Base-by-base conservation (phyloP, 371 early-diverging fungal genomes). In the Mycotypha africana region DNA sequence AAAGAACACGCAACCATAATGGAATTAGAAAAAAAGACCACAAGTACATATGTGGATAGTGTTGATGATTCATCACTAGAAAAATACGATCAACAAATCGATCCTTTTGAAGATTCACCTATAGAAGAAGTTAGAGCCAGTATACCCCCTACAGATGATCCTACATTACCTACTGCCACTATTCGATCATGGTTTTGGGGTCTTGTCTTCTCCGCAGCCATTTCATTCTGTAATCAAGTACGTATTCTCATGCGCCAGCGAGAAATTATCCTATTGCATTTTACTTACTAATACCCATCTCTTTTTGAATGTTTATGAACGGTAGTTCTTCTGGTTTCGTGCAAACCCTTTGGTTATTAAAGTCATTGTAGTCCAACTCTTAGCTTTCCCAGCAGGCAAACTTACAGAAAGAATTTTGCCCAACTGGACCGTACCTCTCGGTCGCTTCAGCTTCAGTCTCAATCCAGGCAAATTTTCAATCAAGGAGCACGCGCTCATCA, bases 381-480 rank as follows among this genome's bases (percentile, higher is more conserved):
- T 85, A 2, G 68, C 84, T 3, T 86, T 83, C 32, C 87, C 87
- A 0, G 46, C 81, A 9, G 89, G 89, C 11, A 66, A 60, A 26
- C 24, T 84, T 14, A 56, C 85, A 56, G 80, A 76, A n/a, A 60
- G 70, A 33, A 33, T 71, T 20, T 56, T 86, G 42, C 85, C 85
- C 26, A 43, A 55, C 14, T 62, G 62, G 49, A 40, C 28, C 21
- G 12, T 56, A 4, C 53, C 47, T 16, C 47, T 60, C 0, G 65
- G 62, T 12, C 58, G 50, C 2, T 61, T 51, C 25, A 54, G 53
- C 5, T 54, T 52, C 22, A 51, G 62, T 19, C 62, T 86, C 19
- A 91, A 91, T 50, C 88, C 89, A 1, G 88, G 88, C 5, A 82
- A 79, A 8, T 91, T 91, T 67, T 77, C 67, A 46, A 77, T 87